A percentile compares a stretch with the other conserved stretches of the same genome.
Conservation (phyloP, 2,329 filamentous ascomycete species). For the Aspergillus uvarum region DNA sequence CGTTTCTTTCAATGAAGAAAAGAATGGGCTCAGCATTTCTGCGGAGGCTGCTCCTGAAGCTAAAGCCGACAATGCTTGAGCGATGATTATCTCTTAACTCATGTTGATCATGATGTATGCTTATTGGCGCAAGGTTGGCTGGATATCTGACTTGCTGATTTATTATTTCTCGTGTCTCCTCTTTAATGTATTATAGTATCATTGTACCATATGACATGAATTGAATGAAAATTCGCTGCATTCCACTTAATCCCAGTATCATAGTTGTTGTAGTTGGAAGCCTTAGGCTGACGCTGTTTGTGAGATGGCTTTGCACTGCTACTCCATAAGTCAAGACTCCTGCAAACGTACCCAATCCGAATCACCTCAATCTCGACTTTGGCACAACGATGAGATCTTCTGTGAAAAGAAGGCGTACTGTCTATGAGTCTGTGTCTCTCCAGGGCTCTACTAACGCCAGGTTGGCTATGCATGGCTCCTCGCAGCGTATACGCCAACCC, state of each 20-base stretch:
- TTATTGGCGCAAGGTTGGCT: background rate
- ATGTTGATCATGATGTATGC: constrained; percentile 2
- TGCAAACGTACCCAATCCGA: background rate
- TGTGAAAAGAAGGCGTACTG: constrained; percentile 13
- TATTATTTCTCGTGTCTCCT: constrained; percentile 2
- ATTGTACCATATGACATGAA: constrained; percentile 13
- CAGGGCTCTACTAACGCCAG: constrained; percentile 3
- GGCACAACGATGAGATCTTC: constrained; percentile 5
- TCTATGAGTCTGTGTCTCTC: constrained; percentile 1
- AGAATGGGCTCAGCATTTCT: constrained; percentile 56
- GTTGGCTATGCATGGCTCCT: background rate
- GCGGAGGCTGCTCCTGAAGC: constrained; percentile 17
- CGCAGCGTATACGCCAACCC: background rate
- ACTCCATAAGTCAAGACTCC: background rate
- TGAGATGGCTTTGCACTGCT: background rate
- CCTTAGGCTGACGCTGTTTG: background rate
- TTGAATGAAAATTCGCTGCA: constrained; percentile 5
- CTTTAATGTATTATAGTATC: constrained; percentile 16
- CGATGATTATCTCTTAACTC: background rate
- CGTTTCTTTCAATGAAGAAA: constrained; percentile 66
- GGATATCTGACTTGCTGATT: constrained; percentile 6
- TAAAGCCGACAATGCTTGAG: constrained; percentile 13
- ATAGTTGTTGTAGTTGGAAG: background rate
- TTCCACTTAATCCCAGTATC: background rate
- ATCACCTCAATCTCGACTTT: background rate